Conservation (phyloP, 164 flowering plant genomes). For the Vitis rupestris region DNA sequence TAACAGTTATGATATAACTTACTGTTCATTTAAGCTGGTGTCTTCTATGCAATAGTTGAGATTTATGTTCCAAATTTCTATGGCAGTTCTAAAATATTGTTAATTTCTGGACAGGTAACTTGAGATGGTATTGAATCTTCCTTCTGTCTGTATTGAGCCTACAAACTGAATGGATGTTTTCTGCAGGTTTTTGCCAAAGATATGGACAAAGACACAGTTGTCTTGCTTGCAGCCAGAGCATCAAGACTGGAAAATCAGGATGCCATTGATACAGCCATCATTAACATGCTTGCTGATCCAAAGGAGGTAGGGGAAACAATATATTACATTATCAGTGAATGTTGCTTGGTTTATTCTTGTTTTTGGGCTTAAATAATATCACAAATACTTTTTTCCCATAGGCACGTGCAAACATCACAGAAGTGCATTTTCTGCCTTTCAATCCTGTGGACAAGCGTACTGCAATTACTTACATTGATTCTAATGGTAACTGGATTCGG, state of each 20-base stretch:
- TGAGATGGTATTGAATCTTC: background rate
- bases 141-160: background rate
- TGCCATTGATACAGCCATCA: constrained; percentile 84
- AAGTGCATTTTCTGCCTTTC: constrained; percentile 86
- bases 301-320: constrained; percentile 57
- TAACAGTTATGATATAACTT: background rate
- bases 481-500: constrained; percentile 77
- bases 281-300: constrained; percentile 87
- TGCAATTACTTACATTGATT: constrained; percentile 78
- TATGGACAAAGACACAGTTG: constrained; percentile 63
- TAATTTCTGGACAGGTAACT: background rate
- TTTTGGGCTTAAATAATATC: background rate
- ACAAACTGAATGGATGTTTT: background rate
- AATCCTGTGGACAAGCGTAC: constrained; percentile 92
- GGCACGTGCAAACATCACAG: constrained; percentile 78
- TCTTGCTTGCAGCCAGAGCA: constrained; percentile 84
- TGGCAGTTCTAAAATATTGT: background rate
- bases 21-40: background rate
- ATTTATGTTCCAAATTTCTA: background rate
- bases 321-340: background rate
- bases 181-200: constrained; percentile 60
- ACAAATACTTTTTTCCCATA: constrained; percentile 14
- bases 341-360: background rate
- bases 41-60: no score
- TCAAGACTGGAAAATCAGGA: constrained; percentile 87